These are phyloP conservation scores for Gloeopeniophorella convolvens DNA, from an alignment of 768 basidiomycete species.

Conservation along the genomic window DNA sequence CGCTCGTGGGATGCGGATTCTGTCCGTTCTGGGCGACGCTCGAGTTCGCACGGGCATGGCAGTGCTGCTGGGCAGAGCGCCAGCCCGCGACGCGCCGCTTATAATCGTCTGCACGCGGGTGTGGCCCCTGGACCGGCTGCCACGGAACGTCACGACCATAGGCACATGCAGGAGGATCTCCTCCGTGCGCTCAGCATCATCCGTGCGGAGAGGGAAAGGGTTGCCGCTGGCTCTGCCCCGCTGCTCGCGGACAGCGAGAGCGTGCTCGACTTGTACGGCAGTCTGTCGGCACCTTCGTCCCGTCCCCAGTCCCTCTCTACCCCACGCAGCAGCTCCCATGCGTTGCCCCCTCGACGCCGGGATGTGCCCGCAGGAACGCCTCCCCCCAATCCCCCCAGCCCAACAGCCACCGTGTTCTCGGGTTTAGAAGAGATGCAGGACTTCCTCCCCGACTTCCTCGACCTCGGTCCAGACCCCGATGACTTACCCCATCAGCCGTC, in stretches of 20 bases:
- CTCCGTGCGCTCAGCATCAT: neutral
- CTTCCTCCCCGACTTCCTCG: constrained; percentile 18
- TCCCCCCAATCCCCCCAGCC: neutral
- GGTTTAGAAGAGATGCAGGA: constrained; percentile 9
- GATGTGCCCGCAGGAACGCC: neutral
- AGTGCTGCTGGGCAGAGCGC: neutral
- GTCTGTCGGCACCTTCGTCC: neutral
- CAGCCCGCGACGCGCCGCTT: neutral
- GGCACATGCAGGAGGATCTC: neutral
- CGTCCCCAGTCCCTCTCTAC: neutral
- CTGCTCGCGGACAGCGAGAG: neutral
- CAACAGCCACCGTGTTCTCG: neutral
- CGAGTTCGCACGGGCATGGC: neutral
- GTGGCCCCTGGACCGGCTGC: neutral
- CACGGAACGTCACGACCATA: neutral
- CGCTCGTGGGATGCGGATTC: constrained; percentile 13
- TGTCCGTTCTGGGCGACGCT: neutral
- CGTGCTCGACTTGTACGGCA: neutral
- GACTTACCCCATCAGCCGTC: neutral
- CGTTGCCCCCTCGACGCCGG: neutral
- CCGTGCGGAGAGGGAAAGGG: neutral
- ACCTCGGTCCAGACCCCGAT: constrained; percentile 7
- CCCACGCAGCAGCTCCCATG: neutral
- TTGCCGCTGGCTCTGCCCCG: neutral
- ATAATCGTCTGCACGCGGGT: neutral